Evolutionary conservation across 2,329 filamentous ascomycete genomes (phyloP).

Genomic region (Phoma herbarum): DNA sequence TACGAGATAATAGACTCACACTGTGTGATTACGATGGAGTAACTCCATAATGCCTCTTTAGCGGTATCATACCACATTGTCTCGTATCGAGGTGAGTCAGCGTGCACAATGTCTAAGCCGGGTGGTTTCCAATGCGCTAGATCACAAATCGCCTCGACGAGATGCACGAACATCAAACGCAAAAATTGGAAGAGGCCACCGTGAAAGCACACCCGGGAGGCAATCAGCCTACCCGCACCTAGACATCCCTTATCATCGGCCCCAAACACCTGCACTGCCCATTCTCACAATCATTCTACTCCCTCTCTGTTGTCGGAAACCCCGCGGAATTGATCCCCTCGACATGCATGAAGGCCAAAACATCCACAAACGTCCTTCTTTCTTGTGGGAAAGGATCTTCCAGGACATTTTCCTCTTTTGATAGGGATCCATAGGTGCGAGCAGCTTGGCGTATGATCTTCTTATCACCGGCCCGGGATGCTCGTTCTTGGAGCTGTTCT

Average conservation of each 20-base stretch:
- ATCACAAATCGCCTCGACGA: too few relatives aligned
- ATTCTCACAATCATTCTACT: neutral
- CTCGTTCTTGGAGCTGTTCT: neutral
- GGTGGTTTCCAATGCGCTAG: neutral
- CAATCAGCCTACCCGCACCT: neutral
- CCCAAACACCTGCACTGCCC: conserved; percentile 6
- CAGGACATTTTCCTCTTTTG: neutral
- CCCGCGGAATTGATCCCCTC: conserved; percentile 1
- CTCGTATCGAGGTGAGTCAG: neutral
- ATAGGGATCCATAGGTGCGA: neutral
- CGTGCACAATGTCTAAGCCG: neutral
- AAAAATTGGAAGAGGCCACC: neutral
- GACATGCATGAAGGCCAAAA: neutral
- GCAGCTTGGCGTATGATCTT: neutral
- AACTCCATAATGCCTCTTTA: neutral
- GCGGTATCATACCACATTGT: neutral
- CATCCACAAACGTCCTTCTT: neutral
- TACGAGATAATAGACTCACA: neutral
- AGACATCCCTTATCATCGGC: neutral
- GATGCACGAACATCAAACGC: neutral
- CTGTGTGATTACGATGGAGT: neutral
- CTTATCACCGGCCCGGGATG: neutral
- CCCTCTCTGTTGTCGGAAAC: neutral
- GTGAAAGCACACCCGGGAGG: neutral
- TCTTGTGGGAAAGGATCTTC: neutral